Conservation (phyloP, 1,139 yeast species). For the Spencermartinsiella ligniputridi region DNA sequence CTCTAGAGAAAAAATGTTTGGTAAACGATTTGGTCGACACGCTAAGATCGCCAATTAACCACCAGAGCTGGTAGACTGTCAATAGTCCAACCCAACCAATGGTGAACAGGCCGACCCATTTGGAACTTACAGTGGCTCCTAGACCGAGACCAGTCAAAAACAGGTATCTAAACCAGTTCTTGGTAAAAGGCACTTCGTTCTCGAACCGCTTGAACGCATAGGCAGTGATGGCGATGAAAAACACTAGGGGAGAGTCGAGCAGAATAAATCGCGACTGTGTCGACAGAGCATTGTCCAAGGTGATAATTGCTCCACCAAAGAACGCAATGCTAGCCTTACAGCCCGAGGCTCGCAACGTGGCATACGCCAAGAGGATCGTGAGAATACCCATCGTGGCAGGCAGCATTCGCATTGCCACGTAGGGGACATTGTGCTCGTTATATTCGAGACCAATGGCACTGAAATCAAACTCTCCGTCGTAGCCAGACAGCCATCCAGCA, state of each 20-base stretch:
- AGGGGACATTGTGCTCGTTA: slow-evolving; percentile 73
- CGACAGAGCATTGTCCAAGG: slow-evolving; percentile 79
- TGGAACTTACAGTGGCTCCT: slow-evolving; percentile 84
- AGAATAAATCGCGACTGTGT: slow-evolving; percentile 89
- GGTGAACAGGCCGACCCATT: slow-evolving; percentile 97
- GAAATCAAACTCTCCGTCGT: slow-evolving; percentile 85
- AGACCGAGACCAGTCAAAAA: slow-evolving; percentile 72
- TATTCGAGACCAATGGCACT: slow-evolving; percentile 86
- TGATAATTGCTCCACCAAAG: slow-evolving; percentile 59
- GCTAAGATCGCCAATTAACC: slow-evolving; percentile 77
- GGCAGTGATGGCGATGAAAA: slow-evolving; percentile 83
- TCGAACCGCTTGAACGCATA: slow-evolving; percentile 81
- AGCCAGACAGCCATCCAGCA: slow-evolving; percentile 85
- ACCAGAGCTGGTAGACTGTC: slow-evolving; percentile 80
- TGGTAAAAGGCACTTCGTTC: slow-evolving; percentile 65
- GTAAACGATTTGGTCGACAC: slow-evolving; percentile 49
- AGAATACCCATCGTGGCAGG: slow-evolving; percentile 81
- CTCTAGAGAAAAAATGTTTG: slow-evolving; percentile 55
- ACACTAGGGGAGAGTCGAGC: slow-evolving; percentile 84
- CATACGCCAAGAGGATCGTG: slow-evolving; percentile 69
- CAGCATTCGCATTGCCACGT: slow-evolving; percentile 76
- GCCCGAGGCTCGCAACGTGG: slow-evolving; percentile 83
- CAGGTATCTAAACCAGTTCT: slow-evolving; percentile 66
- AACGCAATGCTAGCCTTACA: slow-evolving; percentile 74
- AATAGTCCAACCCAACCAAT: slow-evolving; percentile 83